Percentiles rank a stretch among this genome's conserved stretches.
These are phyloP conservation scores for Coriolopsis trogii DNA, from an alignment of 1,284 basidiomycete species.

Conservation along the genomic window DNA sequence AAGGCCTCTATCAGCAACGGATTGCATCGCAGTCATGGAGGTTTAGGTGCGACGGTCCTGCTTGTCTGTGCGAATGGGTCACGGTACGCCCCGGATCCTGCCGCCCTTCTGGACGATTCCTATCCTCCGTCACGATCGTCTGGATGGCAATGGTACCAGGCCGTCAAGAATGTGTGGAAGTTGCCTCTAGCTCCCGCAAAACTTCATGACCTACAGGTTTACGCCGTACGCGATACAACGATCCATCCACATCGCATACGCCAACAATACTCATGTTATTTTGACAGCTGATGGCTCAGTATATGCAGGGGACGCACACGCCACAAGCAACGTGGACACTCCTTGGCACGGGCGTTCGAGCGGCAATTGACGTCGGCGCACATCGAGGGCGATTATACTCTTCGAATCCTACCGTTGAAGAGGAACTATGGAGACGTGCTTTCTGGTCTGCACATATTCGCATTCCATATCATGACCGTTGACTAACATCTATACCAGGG, in stretches of 20 bases:
- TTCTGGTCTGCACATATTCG: slow-evolving; percentile 66
- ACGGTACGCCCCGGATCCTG: slow-evolving; percentile 66
- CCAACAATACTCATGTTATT: background rate
- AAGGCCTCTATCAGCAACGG: slow-evolving; percentile 55
- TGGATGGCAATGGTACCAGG: slow-evolving; percentile 76
- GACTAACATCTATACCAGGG: slow-evolving; percentile 39
- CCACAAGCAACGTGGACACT: slow-evolving; percentile 55
- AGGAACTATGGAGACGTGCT: slow-evolving; percentile 60
- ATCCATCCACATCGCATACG: no score
- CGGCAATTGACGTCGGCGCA: slow-evolving; percentile 48
- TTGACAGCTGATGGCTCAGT: slow-evolving; percentile 37
- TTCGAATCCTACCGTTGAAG: slow-evolving; percentile 34
- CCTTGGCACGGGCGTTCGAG: slow-evolving; percentile 51
- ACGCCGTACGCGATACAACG: slow-evolving; percentile 34
- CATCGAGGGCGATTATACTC: slow-evolving; percentile 40
- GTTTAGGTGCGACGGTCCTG: slow-evolving; percentile 71
- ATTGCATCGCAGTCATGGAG: slow-evolving; percentile 58
- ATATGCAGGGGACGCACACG: slow-evolving; percentile 45
- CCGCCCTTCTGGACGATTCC: slow-evolving; percentile 53
- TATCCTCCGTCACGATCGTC: slow-evolving; percentile 50
- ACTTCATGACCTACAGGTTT: slow-evolving; percentile 71
- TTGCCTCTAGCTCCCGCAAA: slow-evolving; percentile 58
- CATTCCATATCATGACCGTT: background rate
- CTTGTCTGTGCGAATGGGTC: slow-evolving; percentile 77
- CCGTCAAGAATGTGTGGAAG: slow-evolving; percentile 58